A percentile compares a stretch with the other conserved stretches of the same genome.
Evolutionary conservation across 495 filamentous ascomycete species (phyloP).

Genomic region (Trichoderma reesei): DNA sequence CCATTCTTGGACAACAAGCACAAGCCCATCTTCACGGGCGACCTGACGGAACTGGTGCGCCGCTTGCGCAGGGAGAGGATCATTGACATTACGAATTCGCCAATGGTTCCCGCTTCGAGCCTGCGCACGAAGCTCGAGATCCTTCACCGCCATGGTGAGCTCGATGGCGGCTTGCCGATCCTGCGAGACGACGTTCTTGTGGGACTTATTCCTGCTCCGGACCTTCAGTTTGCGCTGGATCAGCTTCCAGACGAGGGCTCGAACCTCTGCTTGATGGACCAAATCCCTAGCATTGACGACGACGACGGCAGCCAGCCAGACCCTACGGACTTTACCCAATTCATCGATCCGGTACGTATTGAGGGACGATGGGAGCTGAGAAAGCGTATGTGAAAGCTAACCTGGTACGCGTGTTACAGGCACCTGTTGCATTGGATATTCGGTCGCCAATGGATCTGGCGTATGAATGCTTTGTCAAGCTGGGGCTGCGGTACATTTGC

Average conservation of each 20-base stretch:
- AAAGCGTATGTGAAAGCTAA: no score
- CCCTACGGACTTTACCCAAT: constrained; percentile 77
- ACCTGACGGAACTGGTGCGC: constrained; percentile 77
- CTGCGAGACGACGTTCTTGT: constrained; percentile 69
- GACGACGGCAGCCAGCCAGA: constrained; percentile 52
- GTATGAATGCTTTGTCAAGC: constrained; percentile 93
- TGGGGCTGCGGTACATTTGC: constrained; percentile 88
- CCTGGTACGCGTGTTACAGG: constrained; percentile 25
- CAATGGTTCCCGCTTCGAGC: constrained; percentile 61
- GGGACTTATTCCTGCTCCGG: constrained; percentile 86
- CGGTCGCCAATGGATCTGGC: constrained; percentile 89
- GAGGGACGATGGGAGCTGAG: not conserved
- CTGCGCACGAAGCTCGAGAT: constrained; percentile 72
- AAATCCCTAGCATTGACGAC: constrained; percentile 40
- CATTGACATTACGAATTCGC: constrained; percentile 79
- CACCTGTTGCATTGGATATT: constrained; percentile 80
- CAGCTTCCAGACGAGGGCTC: constrained; percentile 63
- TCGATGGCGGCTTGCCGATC: constrained; percentile 87
- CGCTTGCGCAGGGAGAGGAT: constrained; percentile 60
- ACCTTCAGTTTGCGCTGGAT: constrained; percentile 89
- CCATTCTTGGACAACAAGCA: constrained; percentile 92
- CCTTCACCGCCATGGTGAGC: constrained; percentile 75
- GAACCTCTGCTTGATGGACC: constrained; percentile 71
- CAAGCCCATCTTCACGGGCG: constrained; percentile 75
- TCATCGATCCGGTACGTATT: constrained; percentile 72